Conservation (phyloP, 2,329 filamentous ascomycete genomes). For the Monosporascus sp. region DNA sequence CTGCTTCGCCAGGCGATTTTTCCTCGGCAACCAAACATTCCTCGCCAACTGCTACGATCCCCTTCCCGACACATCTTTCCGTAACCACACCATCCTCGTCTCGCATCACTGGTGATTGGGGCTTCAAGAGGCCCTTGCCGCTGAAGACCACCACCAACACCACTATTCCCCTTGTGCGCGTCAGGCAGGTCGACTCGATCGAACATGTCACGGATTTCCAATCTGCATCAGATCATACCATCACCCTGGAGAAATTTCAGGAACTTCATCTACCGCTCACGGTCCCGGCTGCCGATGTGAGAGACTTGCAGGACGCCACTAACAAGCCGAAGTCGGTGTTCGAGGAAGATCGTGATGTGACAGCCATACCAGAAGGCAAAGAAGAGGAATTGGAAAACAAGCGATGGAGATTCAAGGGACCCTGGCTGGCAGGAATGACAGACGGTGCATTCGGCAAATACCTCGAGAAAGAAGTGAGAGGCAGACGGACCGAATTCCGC, state of each 20-base stretch:
- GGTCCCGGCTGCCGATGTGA: constrained; percentile 31
- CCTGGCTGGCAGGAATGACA: constrained; percentile 59
- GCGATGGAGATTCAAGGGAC: constrained; percentile 62
- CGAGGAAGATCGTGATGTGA: constrained; percentile 52
- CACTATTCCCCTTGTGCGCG: constrained; percentile 67
- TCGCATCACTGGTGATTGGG: constrained; percentile 79
- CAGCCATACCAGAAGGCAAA: constrained; percentile 31
- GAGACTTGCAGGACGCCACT: constrained; percentile 13
- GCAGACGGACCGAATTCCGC: constrained; percentile 49
- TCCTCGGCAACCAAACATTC: constrained; percentile 40
- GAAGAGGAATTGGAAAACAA: constrained; percentile 33
- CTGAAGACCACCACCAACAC: constrained; percentile 66
- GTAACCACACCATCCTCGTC: constrained; percentile 73
- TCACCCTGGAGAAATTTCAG: constrained; percentile 80
- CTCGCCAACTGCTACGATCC: constrained; percentile 67
- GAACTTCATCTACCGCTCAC: constrained; percentile 72
- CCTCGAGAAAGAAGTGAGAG: constrained; percentile 47
- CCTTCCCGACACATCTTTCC: constrained; percentile 76
- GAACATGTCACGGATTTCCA: constrained; percentile 88
- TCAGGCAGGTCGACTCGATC: constrained; percentile 74
- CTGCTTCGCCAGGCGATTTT: constrained; percentile 49
- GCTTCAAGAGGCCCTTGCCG: constrained; percentile 80
- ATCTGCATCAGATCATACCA: constrained; percentile 73
- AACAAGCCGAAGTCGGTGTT: constrained; percentile 48
- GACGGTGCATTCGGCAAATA: constrained; percentile 56